Conservation (phyloP, 495 filamentous ascomycete genomes). For the Aspergillus nidulans region DNA sequence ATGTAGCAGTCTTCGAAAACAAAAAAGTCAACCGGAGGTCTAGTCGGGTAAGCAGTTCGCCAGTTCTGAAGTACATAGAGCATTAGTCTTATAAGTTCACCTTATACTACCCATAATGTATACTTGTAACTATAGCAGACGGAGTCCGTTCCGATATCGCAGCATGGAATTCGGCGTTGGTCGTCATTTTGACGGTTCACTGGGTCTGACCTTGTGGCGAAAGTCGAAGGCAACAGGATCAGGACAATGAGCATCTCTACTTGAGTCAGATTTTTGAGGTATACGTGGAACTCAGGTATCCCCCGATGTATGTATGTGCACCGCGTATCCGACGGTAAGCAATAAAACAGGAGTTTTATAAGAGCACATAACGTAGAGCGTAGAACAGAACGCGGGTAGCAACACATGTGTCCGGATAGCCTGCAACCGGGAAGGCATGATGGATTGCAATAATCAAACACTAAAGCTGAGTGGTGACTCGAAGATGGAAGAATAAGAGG, state of each 20-base stretch:
- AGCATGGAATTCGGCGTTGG: background rate
- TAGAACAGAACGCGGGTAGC: background rate
- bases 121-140: no score
- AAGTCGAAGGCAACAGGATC: background rate
- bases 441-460: background rate
- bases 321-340: background rate
- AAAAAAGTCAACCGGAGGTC: background rate
- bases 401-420: slow-evolving; percentile 1
- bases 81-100: background rate
- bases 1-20: background rate
- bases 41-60: background rate
- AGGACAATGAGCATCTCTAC: background rate
- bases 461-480: background rate
- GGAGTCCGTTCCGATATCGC: background rate
- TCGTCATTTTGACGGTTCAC: background rate
- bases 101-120: background rate
- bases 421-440: background rate
- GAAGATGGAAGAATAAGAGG: background rate
- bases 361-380: background rate
- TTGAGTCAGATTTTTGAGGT: background rate
- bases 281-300: background rate
- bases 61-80: background rate
- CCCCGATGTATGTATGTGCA: background rate
- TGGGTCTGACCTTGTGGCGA: background rate
- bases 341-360: background rate